A percentile compares a stretch with the other conserved stretches of the same genome.
phyloP scores from a whole-genome alignment of 192 early-diverging fungal genomes.

The Mortierella hygrophila region DNA sequence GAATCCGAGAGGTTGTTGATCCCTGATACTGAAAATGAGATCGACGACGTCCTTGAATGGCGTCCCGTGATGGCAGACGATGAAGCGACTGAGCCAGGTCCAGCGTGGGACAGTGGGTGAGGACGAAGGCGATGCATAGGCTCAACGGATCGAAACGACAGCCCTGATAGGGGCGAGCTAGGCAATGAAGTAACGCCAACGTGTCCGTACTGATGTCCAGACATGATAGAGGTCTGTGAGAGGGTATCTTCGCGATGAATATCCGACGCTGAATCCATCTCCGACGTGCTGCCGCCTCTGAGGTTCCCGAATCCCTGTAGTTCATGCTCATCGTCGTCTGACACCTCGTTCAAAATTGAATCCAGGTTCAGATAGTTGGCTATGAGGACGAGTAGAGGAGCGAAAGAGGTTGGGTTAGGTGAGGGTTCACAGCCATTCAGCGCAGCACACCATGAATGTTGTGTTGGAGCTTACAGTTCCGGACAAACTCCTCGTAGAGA shows the following conservation, averaged over 20 bases:
- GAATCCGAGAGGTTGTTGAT: slow-evolving; percentile 39
- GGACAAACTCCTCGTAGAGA: slow-evolving; percentile 74
- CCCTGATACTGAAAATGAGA: slow-evolving; percentile 41
- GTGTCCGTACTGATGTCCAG: slow-evolving; percentile 34
- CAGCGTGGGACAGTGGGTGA: slow-evolving; percentile 23
- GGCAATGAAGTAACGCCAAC: slow-evolving; percentile 10
- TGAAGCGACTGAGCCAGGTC: slow-evolving; percentile 51
- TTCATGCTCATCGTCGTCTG: slow-evolving; percentile 61
- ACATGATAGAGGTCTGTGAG: slow-evolving; percentile 45
- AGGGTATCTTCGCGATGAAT: slow-evolving; percentile 58
- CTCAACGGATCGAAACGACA: slow-evolving; percentile 49
- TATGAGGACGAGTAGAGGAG: slow-evolving; percentile 13
- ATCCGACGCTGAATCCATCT: slow-evolving; percentile 60
- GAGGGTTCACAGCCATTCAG: background rate
- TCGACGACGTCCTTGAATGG: slow-evolving; percentile 52
- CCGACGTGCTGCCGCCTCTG: slow-evolving; percentile 54
- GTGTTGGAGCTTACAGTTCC: slow-evolving; percentile 58
- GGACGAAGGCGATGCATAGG: slow-evolving; percentile 53
- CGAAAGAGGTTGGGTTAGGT: background rate
- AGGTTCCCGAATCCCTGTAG: slow-evolving; percentile 51
- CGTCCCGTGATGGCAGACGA: slow-evolving; percentile 49
- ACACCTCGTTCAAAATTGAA: slow-evolving; percentile 70
- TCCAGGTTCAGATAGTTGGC: slow-evolving; percentile 68
- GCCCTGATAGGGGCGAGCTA: slow-evolving; percentile 45
- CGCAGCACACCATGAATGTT: background rate